Percentiles rank a stretch among this genome's conserved stretches.
phyloP scores from a whole-genome alignment of 495 filamentous ascomycete species.

The Penicillium silybi region DNA sequence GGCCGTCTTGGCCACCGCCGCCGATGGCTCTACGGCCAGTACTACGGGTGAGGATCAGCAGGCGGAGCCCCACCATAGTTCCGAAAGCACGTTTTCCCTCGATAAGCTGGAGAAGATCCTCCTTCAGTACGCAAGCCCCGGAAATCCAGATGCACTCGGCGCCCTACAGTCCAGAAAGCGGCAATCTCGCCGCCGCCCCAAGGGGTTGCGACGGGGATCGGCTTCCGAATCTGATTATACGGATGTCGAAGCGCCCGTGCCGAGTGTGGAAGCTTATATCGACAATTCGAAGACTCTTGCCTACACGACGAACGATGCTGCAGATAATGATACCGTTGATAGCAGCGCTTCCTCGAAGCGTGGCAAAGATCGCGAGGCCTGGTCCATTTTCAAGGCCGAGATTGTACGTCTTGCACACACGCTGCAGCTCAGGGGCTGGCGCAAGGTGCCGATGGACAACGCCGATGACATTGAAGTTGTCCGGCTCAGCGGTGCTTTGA shows the following conservation, averaged over 20 bases:
- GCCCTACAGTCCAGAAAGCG: slow-evolving; percentile 34
- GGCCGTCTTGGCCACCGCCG: slow-evolving; percentile 21
- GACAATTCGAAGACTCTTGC: slow-evolving; percentile 86
- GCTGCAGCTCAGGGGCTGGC: slow-evolving; percentile 84
- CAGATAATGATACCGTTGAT: slow-evolving; percentile 38
- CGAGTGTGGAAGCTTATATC: slow-evolving; percentile 71
- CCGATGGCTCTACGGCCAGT: slow-evolving; percentile 10
- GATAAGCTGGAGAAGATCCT: slow-evolving; percentile 69
- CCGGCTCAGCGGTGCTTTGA: slow-evolving; percentile 88
- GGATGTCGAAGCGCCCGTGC: slow-evolving; percentile 67
- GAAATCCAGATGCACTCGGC: slow-evolving; percentile 29
- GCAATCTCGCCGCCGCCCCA: slow-evolving; percentile 26
- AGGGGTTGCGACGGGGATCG: slow-evolving; percentile 38
- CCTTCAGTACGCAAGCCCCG: slow-evolving; percentile 44
- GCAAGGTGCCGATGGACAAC: slow-evolving; percentile 69
- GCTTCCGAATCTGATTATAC: slow-evolving; percentile 78
- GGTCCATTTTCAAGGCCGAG: slow-evolving; percentile 81
- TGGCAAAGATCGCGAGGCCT: slow-evolving; percentile 67
- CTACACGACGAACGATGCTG: slow-evolving; percentile 60
- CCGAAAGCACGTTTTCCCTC: slow-evolving; percentile 59
- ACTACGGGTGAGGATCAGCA: slow-evolving; percentile 21
- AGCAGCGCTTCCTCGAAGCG: slow-evolving; percentile 28
- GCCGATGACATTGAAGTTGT: slow-evolving; percentile 71
- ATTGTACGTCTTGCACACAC: slow-evolving; percentile 88
- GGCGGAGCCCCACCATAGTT: slow-evolving; percentile 34